A percentile compares a stretch with the other conserved stretches of the same genome.
Evolutionary conservation across 768 basidiomycete species (phyloP).

Genomic region (Tylopilus plumbeoviolaceoides): DNA sequence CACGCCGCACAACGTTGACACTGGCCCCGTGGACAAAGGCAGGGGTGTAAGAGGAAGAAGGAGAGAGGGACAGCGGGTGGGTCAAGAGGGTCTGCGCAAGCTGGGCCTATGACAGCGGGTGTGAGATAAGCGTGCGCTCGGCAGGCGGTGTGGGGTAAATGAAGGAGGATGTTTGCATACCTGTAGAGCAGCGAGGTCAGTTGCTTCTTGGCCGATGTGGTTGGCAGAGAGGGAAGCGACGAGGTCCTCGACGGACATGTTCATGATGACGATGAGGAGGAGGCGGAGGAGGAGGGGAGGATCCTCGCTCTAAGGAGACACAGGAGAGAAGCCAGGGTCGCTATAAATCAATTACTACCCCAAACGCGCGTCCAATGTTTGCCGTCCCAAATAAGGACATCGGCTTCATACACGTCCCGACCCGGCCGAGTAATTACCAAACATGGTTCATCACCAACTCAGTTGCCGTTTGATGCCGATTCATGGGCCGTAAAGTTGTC

Average conservation of each 20-base stretch:
- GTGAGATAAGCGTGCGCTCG: conserved; percentile 15
- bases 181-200: conserved; percentile 46
- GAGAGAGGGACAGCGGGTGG: conserved; percentile 28
- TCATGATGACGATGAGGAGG: conserved; percentile 31
- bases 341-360: conserved; percentile 17
- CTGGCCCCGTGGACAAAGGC: conserved; percentile 20
- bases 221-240: conserved; percentile 42
- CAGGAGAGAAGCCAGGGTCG: conserved; percentile 12
- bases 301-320: neutral
- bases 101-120: conserved; percentile 34
- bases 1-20: conserved; percentile 24
- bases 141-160: conserved; percentile 15
- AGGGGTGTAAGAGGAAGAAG: conserved; percentile 12
- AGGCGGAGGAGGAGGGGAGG: neutral
- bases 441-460: neutral
- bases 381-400: neutral
- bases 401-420: neutral
- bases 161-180: conserved; percentile 20
- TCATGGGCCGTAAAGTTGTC: too few species aligned
- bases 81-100: conserved; percentile 41
- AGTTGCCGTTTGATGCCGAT: neutral
- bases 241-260: conserved; percentile 48
- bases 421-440: conserved; percentile 4
- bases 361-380: conserved; percentile 21
- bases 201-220: conserved; percentile 53